These are phyloP conservation scores for Rutstroemia sp. DNA, from an alignment of 2,329 filamentous ascomycete genomes.

Conservation along the genomic window DNA sequence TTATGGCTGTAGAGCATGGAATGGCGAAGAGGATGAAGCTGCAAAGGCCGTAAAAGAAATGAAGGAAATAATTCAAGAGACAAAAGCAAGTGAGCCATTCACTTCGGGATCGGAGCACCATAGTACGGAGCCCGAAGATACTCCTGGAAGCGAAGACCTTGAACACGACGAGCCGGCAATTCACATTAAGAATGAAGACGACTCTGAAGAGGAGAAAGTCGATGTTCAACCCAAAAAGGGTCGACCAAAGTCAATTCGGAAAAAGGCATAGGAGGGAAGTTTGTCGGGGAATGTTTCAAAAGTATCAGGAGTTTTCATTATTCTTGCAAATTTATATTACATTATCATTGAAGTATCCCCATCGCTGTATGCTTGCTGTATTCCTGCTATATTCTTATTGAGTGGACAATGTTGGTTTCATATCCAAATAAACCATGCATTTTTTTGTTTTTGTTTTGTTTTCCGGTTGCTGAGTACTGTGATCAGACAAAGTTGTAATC, in stretches of 20 bases:
- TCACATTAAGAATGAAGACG: slow-evolving; percentile 6
- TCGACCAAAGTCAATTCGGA: slow-evolving; percentile 1
- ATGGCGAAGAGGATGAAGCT: slow-evolving; percentile 77
- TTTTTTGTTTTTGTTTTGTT: too few species aligned
- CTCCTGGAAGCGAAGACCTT: slow-evolving; percentile 1
- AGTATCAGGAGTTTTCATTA: too few species aligned
- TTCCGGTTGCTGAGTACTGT: too few species aligned
- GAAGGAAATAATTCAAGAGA: slow-evolving; percentile 23
- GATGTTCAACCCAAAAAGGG: slow-evolving; percentile 9
- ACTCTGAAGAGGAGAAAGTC: slow-evolving; percentile 12
- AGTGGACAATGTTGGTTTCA: too few species aligned
- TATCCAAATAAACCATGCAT: too few species aligned
- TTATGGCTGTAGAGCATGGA: slow-evolving; percentile 72
- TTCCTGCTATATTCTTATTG: too few species aligned
- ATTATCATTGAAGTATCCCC: too few species aligned
- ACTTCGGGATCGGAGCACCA: neutral
- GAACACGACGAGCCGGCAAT: neutral
- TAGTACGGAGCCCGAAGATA: slow-evolving; percentile 2
- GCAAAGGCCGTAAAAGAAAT: slow-evolving; percentile 52
- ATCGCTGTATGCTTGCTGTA: too few species aligned
- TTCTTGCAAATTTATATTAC: neutral
- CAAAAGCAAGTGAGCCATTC: neutral
- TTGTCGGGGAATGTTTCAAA: neutral
- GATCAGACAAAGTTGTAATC: too few species aligned
- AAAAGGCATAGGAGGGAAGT: neutral